Evolutionary conservation across 306 rosid species (phyloP).

Genomic region (Heteromeles arbutifolia): DNA sequence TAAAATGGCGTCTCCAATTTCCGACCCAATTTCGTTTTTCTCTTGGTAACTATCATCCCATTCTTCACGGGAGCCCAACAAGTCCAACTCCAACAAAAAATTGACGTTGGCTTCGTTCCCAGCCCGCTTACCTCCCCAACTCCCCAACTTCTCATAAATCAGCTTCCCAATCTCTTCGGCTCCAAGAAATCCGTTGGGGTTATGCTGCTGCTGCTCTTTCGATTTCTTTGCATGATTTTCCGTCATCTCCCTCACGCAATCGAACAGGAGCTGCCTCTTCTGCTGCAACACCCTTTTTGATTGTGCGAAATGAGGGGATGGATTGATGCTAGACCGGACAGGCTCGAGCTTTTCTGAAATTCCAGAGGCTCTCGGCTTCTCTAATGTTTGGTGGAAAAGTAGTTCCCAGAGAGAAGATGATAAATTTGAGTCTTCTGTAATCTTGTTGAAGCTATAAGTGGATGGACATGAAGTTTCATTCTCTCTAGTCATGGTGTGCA

Average conservation of each 20-base stretch:
- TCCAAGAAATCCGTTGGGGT: slow-evolving; percentile 22
- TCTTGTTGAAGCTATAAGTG: slow-evolving; percentile 29
- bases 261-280: slow-evolving; percentile 59
- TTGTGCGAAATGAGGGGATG: slow-evolving; percentile 34
- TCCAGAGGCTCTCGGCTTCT: slow-evolving; percentile 20
- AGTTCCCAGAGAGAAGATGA: slow-evolving; percentile 56
- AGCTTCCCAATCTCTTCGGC: slow-evolving; percentile 46
- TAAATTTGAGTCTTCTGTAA: slow-evolving; percentile 41
- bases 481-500: neutral
- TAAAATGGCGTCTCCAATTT: slow-evolving; percentile 54
- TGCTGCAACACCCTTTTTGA: slow-evolving; percentile 42
- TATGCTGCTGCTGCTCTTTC: neutral
- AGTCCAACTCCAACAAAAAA: slow-evolving; percentile 32
- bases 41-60: slow-evolving; percentile 45
- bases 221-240: slow-evolving; percentile 22
- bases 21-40: slow-evolving; percentile 34
- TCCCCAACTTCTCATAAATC: slow-evolving; percentile 31
- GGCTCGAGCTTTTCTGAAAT: slow-evolving; percentile 24
- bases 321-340: slow-evolving; percentile 19
- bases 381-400: slow-evolving; percentile 27
- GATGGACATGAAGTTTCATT: slow-evolving; percentile 14
- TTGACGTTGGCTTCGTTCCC: slow-evolving; percentile 25
- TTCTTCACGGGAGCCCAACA: slow-evolving; percentile 30
- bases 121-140: slow-evolving; percentile 24
- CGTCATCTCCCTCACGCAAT: slow-evolving; percentile 56